phyloP scores from a whole-genome alignment of 495 filamentous ascomycete genomes.

The Pyrenula massariospora region DNA sequence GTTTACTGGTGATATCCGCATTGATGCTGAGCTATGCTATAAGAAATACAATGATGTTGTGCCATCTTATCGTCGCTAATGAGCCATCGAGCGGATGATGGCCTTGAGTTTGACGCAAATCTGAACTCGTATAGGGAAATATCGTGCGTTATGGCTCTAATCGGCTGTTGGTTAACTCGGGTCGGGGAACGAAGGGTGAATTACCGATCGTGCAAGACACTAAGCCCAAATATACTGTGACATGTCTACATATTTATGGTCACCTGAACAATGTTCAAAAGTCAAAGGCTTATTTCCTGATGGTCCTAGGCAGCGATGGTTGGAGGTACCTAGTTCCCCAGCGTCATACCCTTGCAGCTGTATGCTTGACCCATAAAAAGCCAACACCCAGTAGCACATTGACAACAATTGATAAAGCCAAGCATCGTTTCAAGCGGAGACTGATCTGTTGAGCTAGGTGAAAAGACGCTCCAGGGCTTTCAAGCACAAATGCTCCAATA shows the following conservation, averaged over 20 bases:
- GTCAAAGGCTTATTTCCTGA: background rate
- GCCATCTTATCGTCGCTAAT: too few species aligned
- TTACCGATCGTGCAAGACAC: background rate
- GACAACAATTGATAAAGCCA: background rate
- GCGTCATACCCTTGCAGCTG: too few species aligned
- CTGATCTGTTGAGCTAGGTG: background rate
- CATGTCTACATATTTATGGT: background rate
- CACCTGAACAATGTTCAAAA: background rate
- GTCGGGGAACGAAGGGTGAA: background rate
- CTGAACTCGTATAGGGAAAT: background rate
- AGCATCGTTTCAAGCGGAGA: background rate
- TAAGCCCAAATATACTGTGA: background rate
- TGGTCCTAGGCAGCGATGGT: background rate
- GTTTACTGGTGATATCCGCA: conserved; percentile 17
- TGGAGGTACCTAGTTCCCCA: too few species aligned
- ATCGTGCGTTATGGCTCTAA: background rate
- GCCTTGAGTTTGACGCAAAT: background rate
- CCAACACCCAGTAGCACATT: too few species aligned
- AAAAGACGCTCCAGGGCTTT: background rate
- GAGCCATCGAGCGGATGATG: too few species aligned
- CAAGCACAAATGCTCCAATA: background rate
- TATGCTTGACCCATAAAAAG: too few species aligned
- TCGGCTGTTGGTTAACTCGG: background rate
- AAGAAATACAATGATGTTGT: conserved; percentile 21
- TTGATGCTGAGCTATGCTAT: conserved; percentile 16